These are phyloP conservation scores for Juncus inflexus DNA, from an alignment of 176 grass and related monocot genomes.

Conservation along the genomic window DNA sequence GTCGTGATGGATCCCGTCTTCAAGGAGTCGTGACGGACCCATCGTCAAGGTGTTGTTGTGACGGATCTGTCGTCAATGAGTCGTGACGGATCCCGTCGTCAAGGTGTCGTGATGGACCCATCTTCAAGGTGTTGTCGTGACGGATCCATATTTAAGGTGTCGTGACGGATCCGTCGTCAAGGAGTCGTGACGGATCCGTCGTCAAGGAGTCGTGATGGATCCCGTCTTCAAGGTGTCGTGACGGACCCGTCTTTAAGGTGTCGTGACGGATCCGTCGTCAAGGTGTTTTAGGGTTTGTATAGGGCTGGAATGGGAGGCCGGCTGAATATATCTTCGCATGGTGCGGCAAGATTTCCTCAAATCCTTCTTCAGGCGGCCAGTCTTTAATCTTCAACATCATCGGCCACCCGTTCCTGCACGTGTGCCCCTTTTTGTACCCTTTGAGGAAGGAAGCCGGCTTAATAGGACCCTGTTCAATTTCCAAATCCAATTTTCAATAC, in stretches of 20 bases:
- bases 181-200: constrained; percentile 47
- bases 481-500: constrained; percentile 13
- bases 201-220: no score
- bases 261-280: constrained; percentile 43
- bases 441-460: constrained; percentile 39
- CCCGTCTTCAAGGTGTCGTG: no score
- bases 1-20: no score
- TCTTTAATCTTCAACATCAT: constrained; percentile 85
- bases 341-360: constrained; percentile 66
- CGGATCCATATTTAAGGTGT: constrained; percentile 90
- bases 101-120: no score
- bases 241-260: no score
- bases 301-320: constrained; percentile 61
- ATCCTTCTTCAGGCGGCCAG: constrained; percentile 69
- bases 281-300: constrained; percentile 63
- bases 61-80: no score
- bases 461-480: constrained; percentile 58
- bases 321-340: constrained; percentile 51
- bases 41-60: no score
- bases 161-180: constrained; percentile 65
- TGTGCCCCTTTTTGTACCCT: constrained; percentile 47
- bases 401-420: constrained; percentile 56
- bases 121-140: no score
- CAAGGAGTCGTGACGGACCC: no score
- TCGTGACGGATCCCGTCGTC: no score